A percentile compares a stretch with the other conserved stretches of the same genome.
phyloP scores from a whole-genome alignment of 2,329 filamentous ascomycete genomes.

The Diaporthe ampelina region DNA sequence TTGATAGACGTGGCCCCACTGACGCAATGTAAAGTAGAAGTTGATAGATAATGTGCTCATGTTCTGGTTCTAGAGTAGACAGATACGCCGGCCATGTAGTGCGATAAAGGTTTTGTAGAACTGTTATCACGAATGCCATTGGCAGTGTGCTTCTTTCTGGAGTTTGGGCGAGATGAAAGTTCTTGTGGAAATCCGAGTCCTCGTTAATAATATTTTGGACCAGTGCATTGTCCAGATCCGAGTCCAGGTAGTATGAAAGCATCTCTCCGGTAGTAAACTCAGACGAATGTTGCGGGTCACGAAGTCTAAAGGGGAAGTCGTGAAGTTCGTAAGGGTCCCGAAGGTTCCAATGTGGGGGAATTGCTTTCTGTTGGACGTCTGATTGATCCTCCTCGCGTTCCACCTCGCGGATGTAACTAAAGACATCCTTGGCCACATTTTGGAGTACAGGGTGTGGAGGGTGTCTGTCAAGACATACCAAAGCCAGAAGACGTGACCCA shows the following conservation, averaged over 20 bases:
- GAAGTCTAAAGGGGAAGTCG: neutral
- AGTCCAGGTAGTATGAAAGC: neutral
- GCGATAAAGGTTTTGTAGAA: neutral
- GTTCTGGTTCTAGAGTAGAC: fast-evolving
- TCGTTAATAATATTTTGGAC: too few relatives aligned
- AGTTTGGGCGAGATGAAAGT: too few relatives aligned
- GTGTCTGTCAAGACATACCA: neutral
- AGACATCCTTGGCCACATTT: neutral
- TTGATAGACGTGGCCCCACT: neutral
- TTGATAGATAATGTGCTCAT: fast-evolving
- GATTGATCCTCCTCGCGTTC: neutral
- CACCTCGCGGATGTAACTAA: neutral
- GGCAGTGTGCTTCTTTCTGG: too few relatives aligned
- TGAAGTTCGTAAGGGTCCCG: neutral
- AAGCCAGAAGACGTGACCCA: neutral
- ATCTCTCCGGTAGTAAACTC: too few relatives aligned
- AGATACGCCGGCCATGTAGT: neutral
- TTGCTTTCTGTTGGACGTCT: neutral
- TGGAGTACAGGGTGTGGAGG: neutral
- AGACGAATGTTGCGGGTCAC: neutral
- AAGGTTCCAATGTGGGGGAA: neutral
- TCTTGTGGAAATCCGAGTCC: too few relatives aligned
- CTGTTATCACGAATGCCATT: too few relatives aligned
- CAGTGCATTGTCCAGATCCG: too few relatives aligned
- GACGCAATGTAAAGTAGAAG: neutral